These are phyloP conservation scores for Vitis amurensis DNA, from an alignment of 164 flowering plant species.

Conservation along the genomic window DNA sequence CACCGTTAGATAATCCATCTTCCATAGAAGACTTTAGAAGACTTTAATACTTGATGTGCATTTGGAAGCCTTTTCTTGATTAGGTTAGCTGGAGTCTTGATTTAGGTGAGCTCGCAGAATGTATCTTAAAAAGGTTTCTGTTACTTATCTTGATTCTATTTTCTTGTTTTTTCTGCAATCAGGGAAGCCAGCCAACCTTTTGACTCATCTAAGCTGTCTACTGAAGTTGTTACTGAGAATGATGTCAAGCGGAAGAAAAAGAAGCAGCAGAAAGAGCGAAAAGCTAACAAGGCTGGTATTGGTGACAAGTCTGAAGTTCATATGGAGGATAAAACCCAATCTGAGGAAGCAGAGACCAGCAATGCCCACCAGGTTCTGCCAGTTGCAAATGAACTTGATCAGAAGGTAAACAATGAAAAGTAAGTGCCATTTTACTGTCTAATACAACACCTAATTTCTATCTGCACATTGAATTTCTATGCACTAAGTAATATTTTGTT, in stretches of 20 bases:
- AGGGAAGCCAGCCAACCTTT: slow-evolving; percentile 14
- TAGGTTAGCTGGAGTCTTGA: no score
- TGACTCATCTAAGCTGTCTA: slow-evolving; percentile 22
- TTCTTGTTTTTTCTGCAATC: slow-evolving; percentile 8
- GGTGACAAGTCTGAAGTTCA: slow-evolving; percentile 9
- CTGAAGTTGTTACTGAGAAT: slow-evolving; percentile 18
- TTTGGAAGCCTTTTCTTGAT: no score
- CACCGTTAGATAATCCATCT: no score
- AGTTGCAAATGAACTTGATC: slow-evolving; percentile 15
- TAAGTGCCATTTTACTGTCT: slow-evolving; percentile 21
- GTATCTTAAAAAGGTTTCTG: not conserved
- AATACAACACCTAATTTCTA: not conserved
- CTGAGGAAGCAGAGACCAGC: slow-evolving; percentile 4
- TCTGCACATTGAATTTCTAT: not conserved
- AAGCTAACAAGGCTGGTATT: slow-evolving; percentile 16
- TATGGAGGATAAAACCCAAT: slow-evolving; percentile 5
- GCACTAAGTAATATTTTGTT: not conserved
- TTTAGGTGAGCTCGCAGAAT: no score
- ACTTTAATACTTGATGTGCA: no score
- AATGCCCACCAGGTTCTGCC: slow-evolving; percentile 12
- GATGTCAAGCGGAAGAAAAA: slow-evolving; percentile 35
- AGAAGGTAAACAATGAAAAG: slow-evolving; percentile 30
- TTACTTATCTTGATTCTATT: not conserved
- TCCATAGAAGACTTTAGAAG: no score
- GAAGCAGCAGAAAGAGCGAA: slow-evolving; percentile 40